Base-by-base conservation (phyloP, 2,329 filamentous ascomycete genomes). In the Sclerotinia spermophila region DNA sequence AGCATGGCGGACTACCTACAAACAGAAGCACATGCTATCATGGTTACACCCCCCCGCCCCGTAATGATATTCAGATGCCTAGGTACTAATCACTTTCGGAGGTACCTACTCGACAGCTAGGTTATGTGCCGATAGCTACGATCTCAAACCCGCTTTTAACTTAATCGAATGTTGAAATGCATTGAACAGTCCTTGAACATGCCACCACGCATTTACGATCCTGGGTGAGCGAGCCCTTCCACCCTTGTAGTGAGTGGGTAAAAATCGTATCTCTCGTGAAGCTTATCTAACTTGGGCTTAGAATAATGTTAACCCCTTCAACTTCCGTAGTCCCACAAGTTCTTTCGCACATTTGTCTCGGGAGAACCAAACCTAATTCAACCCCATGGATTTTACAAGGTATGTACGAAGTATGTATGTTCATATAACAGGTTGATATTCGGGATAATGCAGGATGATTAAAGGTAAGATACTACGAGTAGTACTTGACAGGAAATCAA, bases 121-220 rank as follows among this genome's bases (percentile, higher is more conserved):
- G n/a, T 44, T 30, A 33, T 51, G 24, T 51, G 53, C 33, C 7
- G 30, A 65, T 51, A 51, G 24, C n/a, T 69, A 27, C 59, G 68
- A 69, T 65, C 59, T 55, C 24, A 48, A 69, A 56, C 38, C 59
- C 48, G 51, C 59, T 35, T 56, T 56, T 56, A 55, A 35, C 44
- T 69, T 35, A 65, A 53, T 65, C 33, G 30, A 53, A 38, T 21
- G 61, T 51, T 24, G 24, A 53, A 69, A 69, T 64, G 45, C 58
- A 64, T 27, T 69, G 45, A 55, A 55, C 59, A 69, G 24, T 48
- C 21, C 55, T 66, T 69, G 60, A 66, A 66, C 60, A 69, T 65
- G 42, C 35, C 60, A 45, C 59, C 38, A 69, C 56, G 48, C 59
- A 65, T n/a, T 56, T 69, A 38, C n/a, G 44, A 68, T 68, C 67